Evolutionary conservation across 495 filamentous ascomycete genomes (phyloP).

Genomic region (Lindgomyces ingoldianus): DNA sequence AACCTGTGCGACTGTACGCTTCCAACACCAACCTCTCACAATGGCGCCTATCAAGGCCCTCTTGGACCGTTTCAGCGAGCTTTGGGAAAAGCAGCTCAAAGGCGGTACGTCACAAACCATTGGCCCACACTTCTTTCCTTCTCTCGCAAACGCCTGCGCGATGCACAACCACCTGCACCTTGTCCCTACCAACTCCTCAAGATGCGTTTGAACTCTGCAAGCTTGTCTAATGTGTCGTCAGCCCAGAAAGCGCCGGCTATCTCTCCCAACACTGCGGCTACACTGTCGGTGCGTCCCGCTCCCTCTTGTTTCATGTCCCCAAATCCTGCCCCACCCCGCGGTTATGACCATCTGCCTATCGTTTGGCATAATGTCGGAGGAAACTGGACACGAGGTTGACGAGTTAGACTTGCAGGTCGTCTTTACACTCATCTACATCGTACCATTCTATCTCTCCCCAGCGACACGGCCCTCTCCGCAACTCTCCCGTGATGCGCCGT

Average conservation of each 20-base stretch:
- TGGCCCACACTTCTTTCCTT: conserved; percentile 17
- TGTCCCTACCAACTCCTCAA: conserved; percentile 23
- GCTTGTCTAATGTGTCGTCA: conserved; percentile 30
- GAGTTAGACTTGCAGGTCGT: conserved; percentile 53
- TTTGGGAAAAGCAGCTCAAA: conserved; percentile 38
- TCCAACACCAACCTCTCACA: conserved; percentile 5
- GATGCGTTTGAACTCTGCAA: conserved; percentile 2
- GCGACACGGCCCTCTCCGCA: conserved; percentile 77
- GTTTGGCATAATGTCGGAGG: not conserved
- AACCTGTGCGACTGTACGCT: conserved; percentile 6
- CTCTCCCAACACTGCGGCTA: conserved; percentile 50
- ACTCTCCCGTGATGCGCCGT: conserved; percentile 83
- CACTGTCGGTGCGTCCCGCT: conserved; percentile 54
- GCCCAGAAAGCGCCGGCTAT: conserved; percentile 50
- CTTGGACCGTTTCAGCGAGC: conserved; percentile 41
- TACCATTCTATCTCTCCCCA: conserved; percentile 83
- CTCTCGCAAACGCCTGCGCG: conserved; percentile 29
- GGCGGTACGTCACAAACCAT: conserved; percentile 43
- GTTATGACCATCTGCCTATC: conserved; percentile 29
- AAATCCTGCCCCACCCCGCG: conserved; percentile 9
- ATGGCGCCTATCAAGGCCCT: conserved; percentile 49
- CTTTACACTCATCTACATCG: conserved; percentile 83
- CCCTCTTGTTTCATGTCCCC: conserved; percentile 26
- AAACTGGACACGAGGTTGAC: conserved; percentile 14
- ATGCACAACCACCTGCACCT: conserved; percentile 21